Evolutionary conservation across 495 filamentous ascomycete species (phyloP).

Genomic region (Neurospora sp.): DNA sequence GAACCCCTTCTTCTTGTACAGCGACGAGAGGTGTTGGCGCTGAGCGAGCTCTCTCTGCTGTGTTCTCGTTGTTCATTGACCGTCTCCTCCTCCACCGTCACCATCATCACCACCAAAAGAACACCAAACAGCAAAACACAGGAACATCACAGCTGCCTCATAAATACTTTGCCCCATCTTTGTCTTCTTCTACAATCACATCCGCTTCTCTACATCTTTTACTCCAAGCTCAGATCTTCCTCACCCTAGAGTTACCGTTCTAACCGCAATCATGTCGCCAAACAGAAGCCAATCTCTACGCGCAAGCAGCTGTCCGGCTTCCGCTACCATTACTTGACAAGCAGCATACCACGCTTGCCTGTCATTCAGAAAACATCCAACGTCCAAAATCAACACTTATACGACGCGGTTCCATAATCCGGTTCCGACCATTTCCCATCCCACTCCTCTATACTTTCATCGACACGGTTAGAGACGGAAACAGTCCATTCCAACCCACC

Average conservation of each 20-base stretch:
- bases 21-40: conserved; percentile 2
- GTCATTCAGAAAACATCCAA: background rate
- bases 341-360: conserved; percentile 12
- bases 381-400: background rate
- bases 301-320: conserved; percentile 14
- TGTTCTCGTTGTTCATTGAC: conserved; percentile 9
- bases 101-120: background rate
- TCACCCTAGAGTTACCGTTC: conserved; percentile 30
- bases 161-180: conserved; percentile 16
- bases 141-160: conserved; percentile 5
- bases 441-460: background rate
- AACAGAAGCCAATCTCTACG: conserved; percentile 29
- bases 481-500: conserved; percentile 1
- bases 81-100: conserved; percentile 9
- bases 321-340: conserved; percentile 16
- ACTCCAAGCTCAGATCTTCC: conserved; percentile 9
- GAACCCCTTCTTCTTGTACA: conserved; percentile 1
- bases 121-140: background rate
- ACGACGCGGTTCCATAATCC: background rate
- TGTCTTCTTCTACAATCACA: conserved; percentile 13
- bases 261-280: conserved; percentile 43
- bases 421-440: background rate
- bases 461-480: background rate
- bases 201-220: conserved; percentile 20
- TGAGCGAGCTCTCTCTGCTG: conserved; percentile 1